These are phyloP conservation scores for Eucalyptus decipiens DNA, from an alignment of 345 rosid genomes.

Conservation along the genomic window DNA sequence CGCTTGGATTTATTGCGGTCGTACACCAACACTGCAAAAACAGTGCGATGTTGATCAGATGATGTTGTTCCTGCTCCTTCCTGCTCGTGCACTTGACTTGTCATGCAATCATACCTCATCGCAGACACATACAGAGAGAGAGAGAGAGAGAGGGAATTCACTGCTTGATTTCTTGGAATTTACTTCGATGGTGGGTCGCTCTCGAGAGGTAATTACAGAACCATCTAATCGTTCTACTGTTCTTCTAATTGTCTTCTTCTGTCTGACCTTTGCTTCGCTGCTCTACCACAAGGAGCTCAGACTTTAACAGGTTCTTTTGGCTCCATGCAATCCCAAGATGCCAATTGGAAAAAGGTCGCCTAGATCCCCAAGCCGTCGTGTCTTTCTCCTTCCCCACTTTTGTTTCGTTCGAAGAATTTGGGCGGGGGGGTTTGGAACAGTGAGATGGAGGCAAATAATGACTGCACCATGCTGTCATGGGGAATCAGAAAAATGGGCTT, in stretches of 20 bases:
- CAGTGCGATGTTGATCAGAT: not conserved
- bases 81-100: not conserved
- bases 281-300: not conserved
- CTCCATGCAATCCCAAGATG: not conserved
- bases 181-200: not conserved
- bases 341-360: not conserved
- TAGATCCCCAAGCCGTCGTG: not conserved
- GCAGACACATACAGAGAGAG: not conserved
- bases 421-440: not conserved
- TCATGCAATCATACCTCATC: not conserved
- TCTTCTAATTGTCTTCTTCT: not conserved
- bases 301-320: not conserved
- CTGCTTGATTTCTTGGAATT: not conserved
- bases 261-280: not conserved
- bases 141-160: not conserved
- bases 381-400: not conserved
- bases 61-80: not conserved
- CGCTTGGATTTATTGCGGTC: not conserved
- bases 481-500: not conserved
- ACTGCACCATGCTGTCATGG: not conserved
- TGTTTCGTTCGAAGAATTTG: not conserved
- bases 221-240: not conserved
- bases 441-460: not conserved
- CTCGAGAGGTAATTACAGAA: not conserved
- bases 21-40: not conserved